Evolutionary conservation across 2,329 filamentous ascomycete genomes (phyloP), one percentile per base, ranked within the genome.

Genomic region (Podosphaera xanthii): DNA sequence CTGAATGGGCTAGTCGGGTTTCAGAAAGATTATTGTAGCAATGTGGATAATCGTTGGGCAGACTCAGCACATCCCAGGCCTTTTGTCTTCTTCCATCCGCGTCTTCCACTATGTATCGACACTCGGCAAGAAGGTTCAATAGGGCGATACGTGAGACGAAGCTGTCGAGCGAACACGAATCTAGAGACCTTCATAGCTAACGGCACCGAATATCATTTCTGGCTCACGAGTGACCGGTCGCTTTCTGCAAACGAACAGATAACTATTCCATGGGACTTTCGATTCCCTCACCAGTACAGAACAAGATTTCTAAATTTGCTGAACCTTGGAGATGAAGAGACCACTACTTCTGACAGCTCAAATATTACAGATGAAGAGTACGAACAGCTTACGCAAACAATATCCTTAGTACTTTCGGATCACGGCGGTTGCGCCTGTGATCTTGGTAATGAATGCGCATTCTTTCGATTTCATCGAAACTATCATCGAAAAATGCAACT

Each of bases 21-120:
- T 62, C 81, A 89, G 64, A 81, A 82, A 56, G 78, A 84, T 60
- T 89, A 89, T 64, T 87, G 82, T 63, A 74, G 77, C 9, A 77
- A 86, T 59, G 73, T 77, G 0, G 75, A 76, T 36, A 87, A 86
- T 64, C 75, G 81, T 7, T 89, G 83, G 83, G 72, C 77, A 40
- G 82, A 86, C 58, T 71, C 86, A 9, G 77, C 75, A 12, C 79
- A 78, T 2, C 80, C 81, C 2, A 71, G 82, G 1, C 86, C 86
- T 0, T 89, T 89, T 65, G 85, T 91, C 33, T 87, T 90, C 69
- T 91, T 97, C 71, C 90, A 94, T 67, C 87, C 89, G 0, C 78
- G 83, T 60, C 79, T 97, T 7, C 91, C 91, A 0, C 79, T 98
- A 10, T 95, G 90, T 72, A 92, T 98, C 67, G 92, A 96, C 70